phyloP scores from a whole-genome alignment of 2,329 filamentous ascomycete genomes.

The Pyrenochaeta sp. region DNA sequence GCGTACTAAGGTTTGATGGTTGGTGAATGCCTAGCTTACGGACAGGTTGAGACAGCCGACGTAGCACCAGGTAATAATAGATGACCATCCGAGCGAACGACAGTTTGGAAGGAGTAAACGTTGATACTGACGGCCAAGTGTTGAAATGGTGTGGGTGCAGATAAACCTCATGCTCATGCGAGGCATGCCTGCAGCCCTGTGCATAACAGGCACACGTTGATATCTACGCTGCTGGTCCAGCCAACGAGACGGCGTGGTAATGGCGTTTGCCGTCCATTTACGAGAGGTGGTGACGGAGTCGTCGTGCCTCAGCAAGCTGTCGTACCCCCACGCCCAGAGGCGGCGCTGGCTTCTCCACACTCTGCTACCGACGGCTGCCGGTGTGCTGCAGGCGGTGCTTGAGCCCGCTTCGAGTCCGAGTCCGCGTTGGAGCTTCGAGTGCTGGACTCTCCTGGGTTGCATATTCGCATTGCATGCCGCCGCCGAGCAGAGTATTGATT shows the following conservation, averaged over 20 bases:
- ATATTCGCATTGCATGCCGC: conserved; percentile 5
- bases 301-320: background rate
- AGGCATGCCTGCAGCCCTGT: conserved; percentile 18
- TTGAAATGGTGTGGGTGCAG: background rate
- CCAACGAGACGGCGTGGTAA: conserved; percentile 3
- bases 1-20: background rate
- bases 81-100: background rate
- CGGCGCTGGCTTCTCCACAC: conserved; percentile 22
- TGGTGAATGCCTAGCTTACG: background rate
- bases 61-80: background rate
- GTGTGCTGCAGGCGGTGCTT: background rate
- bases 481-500: background rate
- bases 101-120: background rate
- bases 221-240: conserved; percentile 8
- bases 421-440: background rate
- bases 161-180: conserved; percentile 7
- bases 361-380: conserved; percentile 7
- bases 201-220: conserved; percentile 23
- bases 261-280: conserved; percentile 12
- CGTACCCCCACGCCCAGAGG: conserved; percentile 17
- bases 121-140: background rate
- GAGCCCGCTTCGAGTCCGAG: background rate
- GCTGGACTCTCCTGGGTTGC: background rate
- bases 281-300: conserved; percentile 19
- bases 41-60: background rate